Base-by-base conservation (phyloP, 78 protist species). In the Dictyostelium citrinum region DNA sequence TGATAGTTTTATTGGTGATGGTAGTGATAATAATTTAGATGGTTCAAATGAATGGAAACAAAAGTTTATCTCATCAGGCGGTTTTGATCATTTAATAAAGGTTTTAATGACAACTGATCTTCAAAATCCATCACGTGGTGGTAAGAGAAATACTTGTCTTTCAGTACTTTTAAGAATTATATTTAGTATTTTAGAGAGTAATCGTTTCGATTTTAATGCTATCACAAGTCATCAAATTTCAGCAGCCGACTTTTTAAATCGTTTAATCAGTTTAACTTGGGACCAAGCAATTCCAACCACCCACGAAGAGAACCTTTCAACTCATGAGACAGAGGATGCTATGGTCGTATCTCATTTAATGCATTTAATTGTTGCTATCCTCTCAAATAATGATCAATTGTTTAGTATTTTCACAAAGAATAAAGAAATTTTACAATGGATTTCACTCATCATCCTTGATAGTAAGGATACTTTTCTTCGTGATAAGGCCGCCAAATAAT, bases 91-190 rank as follows among this genome's bases (percentile, higher is more conserved):
- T 29, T 43, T 91, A 22, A 64, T 91, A 22, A 55, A 67, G 3
- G 60, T 91, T 33, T 27, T 91, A 7, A 83, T 91, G 90, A 41
- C 41, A 3, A 27, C 60, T 0, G 86, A 91, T 41, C 55, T 91
- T 33, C 90, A 91, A 67, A 72, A 58, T 60, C 83, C 27, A 35
- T 37, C 43, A 61, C 83, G 78, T 17, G 95, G 95, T 27, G 14
- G 81, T 29, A 91, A 91, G 83, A 67, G 90, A 31, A 91, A 91
- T 41, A 81, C 31, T 31, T 91, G 95, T 55, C 83, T 91, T 7
- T 29, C 86, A 5, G 31, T 82, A 41, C 60, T 91, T 5, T 24
- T 91, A n/a, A 84, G 76, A 41, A 82, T 74, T 81, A 82, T 91
- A 35, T 27, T 29, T 41, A 24, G 14, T 17, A 51, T 91, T 31